Base-by-base conservation (phyloP, 192 early-diverging fungal genomes). In the Coemansia sp. region DNA sequence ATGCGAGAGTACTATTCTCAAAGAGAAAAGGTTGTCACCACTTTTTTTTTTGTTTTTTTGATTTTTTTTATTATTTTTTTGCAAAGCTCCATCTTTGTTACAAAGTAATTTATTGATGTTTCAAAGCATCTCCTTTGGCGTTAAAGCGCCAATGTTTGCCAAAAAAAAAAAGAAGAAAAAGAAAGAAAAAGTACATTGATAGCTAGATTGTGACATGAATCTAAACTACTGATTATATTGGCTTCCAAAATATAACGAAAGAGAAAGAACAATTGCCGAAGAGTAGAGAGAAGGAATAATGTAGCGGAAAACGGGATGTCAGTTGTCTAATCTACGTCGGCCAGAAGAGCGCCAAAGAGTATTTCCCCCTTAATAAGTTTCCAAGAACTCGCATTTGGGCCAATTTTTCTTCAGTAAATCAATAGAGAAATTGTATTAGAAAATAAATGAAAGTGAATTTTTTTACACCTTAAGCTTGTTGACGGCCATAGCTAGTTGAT, bases 401-500 rank as follows among this genome's bases (percentile, higher is more conserved):
- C 23, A 23, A 23, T 23, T 23, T 23, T 23, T 23, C 23, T 23
- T 23, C 23, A 11, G 52, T 26, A 23, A 32, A 30, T 26, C 8
- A 19, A 6, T 6, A 37, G 37, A 10, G 33, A 37, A 59, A 28
- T 39, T 16, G 14, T 6, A 21, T 21, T 8, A 30, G 26, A 30
- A 59, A 58, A 30, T 3, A 40, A 64, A 64, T 17, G 19, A 2
- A 52, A 19, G 5, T 40, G 5, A 43, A n/a, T 23, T 35, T 71
- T 30, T 23, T 35, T 71, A 80, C 9, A 80, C 77, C 37, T 66
- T 62, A 8, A 80, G 69, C 19, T 80, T 74, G 52, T 80, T 72
- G 13, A 80, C 73, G 13, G 77, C 72, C 42, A 68, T 44, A 4
- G 77, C 63, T 39, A 80, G 58, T 62, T 64, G 66, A 17, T 80